phyloP scores from a whole-genome alignment of 2,329 filamentous ascomycete species.

The Trichophyton benhamiae region DNA sequence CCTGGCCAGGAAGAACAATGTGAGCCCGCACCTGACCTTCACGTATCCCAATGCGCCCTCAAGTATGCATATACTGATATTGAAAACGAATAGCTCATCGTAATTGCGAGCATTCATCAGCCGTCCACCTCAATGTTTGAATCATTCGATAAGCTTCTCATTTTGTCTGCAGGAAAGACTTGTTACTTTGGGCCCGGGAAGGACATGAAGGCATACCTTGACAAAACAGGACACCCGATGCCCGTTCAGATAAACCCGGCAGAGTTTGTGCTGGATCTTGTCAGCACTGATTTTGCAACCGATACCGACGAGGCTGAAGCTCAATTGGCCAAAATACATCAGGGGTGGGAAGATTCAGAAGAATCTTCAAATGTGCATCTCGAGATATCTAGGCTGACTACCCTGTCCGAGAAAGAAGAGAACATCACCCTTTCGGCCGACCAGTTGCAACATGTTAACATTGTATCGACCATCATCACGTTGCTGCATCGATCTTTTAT shows the following conservation, averaged over 20 bases:
- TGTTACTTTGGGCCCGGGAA: constrained; percentile 59
- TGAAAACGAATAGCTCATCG: constrained; percentile 46
- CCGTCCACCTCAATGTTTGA: constrained; percentile 68
- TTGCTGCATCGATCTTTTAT: constrained; percentile 68
- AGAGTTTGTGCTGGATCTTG: constrained; percentile 64
- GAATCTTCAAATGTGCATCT: constrained; percentile 24
- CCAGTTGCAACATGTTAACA: constrained; percentile 28
- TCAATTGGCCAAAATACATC: constrained; percentile 43
- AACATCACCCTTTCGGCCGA: constrained; percentile 14
- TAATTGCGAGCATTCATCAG: constrained; percentile 76
- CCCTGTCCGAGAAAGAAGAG: constrained; percentile 19
- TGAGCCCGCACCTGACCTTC: constrained; percentile 23
- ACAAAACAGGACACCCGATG: constrained; percentile 47
- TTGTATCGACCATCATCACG: constrained; percentile 44
- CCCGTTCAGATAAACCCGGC: constrained; percentile 65
- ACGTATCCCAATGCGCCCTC: not conserved
- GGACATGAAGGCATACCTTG: constrained; percentile 52
- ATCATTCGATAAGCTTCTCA: constrained; percentile 65
- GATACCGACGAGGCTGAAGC: constrained; percentile 35
- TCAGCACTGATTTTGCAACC: constrained; percentile 62
- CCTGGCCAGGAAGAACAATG: constrained; percentile 54
- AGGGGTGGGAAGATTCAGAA: constrained; percentile 43
- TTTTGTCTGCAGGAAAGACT: constrained; percentile 58
- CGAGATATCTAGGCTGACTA: constrained; percentile 17
- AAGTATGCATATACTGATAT: not conserved